Conservation (phyloP, 129 eudicot species). For the Silybum marianum region DNA sequence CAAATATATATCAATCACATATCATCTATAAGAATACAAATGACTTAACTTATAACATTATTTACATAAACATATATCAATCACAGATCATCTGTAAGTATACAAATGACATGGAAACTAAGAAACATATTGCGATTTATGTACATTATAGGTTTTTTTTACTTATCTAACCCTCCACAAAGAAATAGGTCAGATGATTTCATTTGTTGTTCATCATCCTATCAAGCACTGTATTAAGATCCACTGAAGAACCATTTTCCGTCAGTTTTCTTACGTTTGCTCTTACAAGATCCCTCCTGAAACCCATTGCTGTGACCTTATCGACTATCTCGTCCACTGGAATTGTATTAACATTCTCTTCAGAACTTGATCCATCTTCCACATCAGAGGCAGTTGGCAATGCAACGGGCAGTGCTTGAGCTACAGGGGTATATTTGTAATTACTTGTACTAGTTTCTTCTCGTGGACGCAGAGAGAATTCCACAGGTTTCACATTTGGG, state of each 20-base stretch:
- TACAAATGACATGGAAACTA: slow-evolving; percentile 16
- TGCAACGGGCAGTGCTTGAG: slow-evolving; percentile 31
- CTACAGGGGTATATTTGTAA: slow-evolving; percentile 11
- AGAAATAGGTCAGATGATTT: not conserved
- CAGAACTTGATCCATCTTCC: slow-evolving; percentile 16
- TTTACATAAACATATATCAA: slow-evolving; percentile 17
- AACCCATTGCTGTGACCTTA: slow-evolving; percentile 36
- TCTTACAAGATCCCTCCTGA: slow-evolving; percentile 37
- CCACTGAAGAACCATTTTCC: slow-evolving; percentile 31
- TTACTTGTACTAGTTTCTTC: slow-evolving; percentile 19
- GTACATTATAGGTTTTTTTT: slow-evolving; percentile 1
- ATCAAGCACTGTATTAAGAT: slow-evolving; percentile 41
- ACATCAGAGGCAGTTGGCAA: slow-evolving; percentile 33
- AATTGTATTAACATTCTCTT: not conserved
- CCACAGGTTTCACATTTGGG: slow-evolving; percentile 19
- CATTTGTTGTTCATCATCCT: slow-evolving; percentile 34
- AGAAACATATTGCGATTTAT: slow-evolving; percentile 9
- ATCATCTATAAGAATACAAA: slow-evolving; percentile 20
- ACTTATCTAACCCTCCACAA: not conserved
- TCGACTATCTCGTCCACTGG: slow-evolving; percentile 33
- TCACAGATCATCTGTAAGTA: slow-evolving; percentile 12
- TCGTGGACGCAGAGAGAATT: not conserved
- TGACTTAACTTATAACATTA: slow-evolving; percentile 3
- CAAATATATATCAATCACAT: slow-evolving; percentile 9
- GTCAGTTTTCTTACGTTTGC: slow-evolving; percentile 33